Base-by-base conservation (phyloP, 768 basidiomycete species). In the Kwoniella heveanensis region DNA sequence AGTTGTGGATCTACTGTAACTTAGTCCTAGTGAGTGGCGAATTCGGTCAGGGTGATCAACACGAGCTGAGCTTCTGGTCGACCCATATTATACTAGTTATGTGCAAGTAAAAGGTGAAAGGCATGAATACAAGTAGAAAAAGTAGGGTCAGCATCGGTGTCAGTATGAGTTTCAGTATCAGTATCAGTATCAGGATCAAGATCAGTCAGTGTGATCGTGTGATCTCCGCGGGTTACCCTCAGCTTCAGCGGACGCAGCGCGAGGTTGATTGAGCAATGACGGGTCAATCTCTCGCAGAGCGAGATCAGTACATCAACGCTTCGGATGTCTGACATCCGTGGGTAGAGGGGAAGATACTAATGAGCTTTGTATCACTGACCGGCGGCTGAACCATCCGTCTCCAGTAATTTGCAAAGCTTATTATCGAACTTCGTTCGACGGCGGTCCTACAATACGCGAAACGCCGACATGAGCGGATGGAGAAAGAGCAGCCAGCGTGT, bases 41-140 rank as follows among this genome's bases (percentile, higher is more conserved):
- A 66, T 51, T 76, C 74, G 13, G 67, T 62, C 29, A 76, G 47
- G 8, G 69, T 65, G 17, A 76, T 73, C 32, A 76, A 57, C 7
- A 76, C 74, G 49, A 76, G 54, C 44, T 76, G 74, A 19, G 69
- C 71, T 60, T 76, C 74, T 2, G 74, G 74, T 60, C 69, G 30
- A 9, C 67, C 69, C 71, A 72, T 75, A 6, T 55, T 25, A 47
- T 71, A 75, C 67, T 73, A 27, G n/a, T n/a, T n/a, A n/a, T n/a
- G n/a, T n/a, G n/a, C n/a, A n/a, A n/a, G n/a, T n/a, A n/a, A n/a
- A n/a, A n/a, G n/a, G n/a, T n/a, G n/a, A n/a, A n/a, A n/a, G n/a
- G n/a, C n/a, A n/a, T n/a, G n/a, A n/a, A n/a, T n/a, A n/a, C n/a
- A n/a, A n/a, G n/a, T n/a, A n/a, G n/a, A n/a, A n/a, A n/a, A n/a